These are phyloP conservation scores for Rhizopus stolonifer DNA, from an alignment of 371 early-diverging fungal genomes.

Conservation along the genomic window DNA sequence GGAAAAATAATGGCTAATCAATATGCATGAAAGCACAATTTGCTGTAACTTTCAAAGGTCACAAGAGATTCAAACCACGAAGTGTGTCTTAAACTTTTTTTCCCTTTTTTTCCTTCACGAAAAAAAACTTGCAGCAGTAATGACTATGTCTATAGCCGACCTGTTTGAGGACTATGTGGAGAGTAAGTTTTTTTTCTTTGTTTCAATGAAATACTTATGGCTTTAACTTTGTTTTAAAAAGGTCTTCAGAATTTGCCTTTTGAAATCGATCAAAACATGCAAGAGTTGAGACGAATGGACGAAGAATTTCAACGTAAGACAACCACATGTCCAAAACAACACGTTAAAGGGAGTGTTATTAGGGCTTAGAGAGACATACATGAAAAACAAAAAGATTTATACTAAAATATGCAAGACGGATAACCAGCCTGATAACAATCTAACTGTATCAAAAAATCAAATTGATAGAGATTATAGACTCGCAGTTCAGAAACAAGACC, in stretches of 20 bases:
- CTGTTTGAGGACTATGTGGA: conserved; percentile 56
- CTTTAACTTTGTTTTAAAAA: conserved; percentile 9
- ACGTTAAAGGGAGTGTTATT: not conserved
- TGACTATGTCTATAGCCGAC: conserved; percentile 46
- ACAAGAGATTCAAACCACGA: conserved; percentile 1
- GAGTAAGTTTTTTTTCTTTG: conserved; percentile 27
- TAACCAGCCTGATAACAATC: conserved; percentile 16
- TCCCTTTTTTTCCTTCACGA: not conserved
- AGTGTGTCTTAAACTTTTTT: conserved; percentile 1
- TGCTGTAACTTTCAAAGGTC: not conserved
- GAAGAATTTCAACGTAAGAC: conserved; percentile 46
- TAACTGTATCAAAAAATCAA: conserved; percentile 28
- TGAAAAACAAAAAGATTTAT: conserved; percentile 20
- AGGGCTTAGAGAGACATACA: conserved; percentile 27
- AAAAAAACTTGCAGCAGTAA: not conserved
- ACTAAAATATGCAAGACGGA: conserved; percentile 10
- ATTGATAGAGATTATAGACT: conserved; percentile 45
- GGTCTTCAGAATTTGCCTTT: conserved; percentile 51
- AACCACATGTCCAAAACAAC: not conserved
- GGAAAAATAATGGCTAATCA: too few species aligned
- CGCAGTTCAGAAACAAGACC: conserved; percentile 52
- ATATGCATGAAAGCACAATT: too few species aligned
- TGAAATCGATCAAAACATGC: conserved; percentile 57
- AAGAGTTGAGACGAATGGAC: conserved; percentile 53
- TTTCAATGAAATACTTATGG: not conserved